Evolutionary conservation across 495 filamentous ascomycete genomes (phyloP).

Genomic region (Recurvomyces mirabilis): DNA sequence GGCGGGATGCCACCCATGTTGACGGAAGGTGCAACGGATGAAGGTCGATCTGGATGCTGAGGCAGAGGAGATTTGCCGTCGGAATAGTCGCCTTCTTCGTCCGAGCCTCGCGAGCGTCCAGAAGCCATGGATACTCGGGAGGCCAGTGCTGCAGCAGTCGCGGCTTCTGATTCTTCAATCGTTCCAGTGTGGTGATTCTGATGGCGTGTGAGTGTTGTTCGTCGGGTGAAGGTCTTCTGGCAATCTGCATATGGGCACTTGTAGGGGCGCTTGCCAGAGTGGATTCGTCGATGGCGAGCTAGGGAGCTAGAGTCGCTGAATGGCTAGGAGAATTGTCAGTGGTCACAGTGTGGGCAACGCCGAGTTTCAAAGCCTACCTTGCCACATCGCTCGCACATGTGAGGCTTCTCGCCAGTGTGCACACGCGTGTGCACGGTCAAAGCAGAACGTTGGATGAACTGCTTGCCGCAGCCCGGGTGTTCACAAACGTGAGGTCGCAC

Average conservation of each 20-base stretch:
- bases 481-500: constrained; percentile 88
- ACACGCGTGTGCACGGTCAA: constrained; percentile 91
- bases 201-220: constrained; percentile 89
- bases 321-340: constrained; percentile 59
- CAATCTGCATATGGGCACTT: constrained; percentile 96
- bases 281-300: constrained; percentile 85
- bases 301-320: constrained; percentile 97
- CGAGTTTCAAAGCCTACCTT: no score
- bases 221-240: constrained; percentile 94
- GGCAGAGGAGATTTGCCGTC: constrained; percentile 73
- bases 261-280: constrained; percentile 92
- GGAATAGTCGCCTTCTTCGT: constrained; percentile 56
- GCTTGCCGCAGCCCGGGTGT: constrained; percentile 77
- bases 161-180: constrained; percentile 82
- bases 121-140: constrained; percentile 42
- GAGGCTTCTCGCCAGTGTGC: constrained; percentile 95
- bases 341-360: no score
- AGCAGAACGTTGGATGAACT: constrained; percentile 96
- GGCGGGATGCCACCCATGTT: constrained; percentile 63
- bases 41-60: constrained; percentile 67
- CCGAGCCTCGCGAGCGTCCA: constrained; percentile 50
- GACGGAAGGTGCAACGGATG: constrained; percentile 67
- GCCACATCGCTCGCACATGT: constrained; percentile 92
- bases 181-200: constrained; percentile 94
- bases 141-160: constrained; percentile 74